phyloP scores from a whole-genome alignment of 2,329 filamentous ascomycete species.

The Beauveria bassiana region DNA sequence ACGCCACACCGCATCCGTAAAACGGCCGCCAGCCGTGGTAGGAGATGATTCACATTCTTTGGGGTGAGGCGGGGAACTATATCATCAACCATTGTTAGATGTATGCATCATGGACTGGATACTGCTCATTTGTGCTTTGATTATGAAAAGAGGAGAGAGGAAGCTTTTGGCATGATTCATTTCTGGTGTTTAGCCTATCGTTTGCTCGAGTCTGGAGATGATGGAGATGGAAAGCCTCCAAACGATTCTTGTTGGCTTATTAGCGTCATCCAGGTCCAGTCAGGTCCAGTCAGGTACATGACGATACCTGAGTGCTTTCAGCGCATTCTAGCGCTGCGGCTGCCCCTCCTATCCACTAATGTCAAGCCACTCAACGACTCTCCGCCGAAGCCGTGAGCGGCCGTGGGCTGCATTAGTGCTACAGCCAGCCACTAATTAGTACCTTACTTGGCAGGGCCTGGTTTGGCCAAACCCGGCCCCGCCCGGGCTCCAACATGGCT shows the following conservation, averaged over 20 bases:
- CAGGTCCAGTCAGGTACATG: not conserved
- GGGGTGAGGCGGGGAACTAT: too few species aligned
- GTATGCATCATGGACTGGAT: not conserved
- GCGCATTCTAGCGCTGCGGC: not conserved
- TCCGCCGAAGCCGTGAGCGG: not conserved
- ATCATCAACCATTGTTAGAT: too few species aligned
- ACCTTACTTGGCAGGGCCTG: not conserved
- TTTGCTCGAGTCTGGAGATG: not conserved
- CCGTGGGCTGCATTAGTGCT: not conserved
- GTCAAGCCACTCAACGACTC: not conserved
- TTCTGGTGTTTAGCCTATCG: not conserved
- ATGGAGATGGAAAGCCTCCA: not conserved
- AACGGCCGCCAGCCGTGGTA: not conserved
- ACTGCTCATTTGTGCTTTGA: not conserved
- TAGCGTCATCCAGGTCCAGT: too few species aligned
- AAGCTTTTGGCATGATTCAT: not conserved
- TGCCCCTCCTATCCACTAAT: not conserved
- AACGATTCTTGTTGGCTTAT: too few species aligned
- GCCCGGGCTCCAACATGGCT: not conserved
- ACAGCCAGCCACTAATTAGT: not conserved
- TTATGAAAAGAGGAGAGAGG: too few species aligned
- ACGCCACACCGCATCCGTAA: not conserved
- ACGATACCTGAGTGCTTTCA: not conserved
- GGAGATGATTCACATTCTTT: not conserved
- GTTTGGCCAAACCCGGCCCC: not conserved